Evolutionary conservation across 2,329 filamentous ascomycete genomes (phyloP).

Genomic region (Berkeleyomyces rouxiae): DNA sequence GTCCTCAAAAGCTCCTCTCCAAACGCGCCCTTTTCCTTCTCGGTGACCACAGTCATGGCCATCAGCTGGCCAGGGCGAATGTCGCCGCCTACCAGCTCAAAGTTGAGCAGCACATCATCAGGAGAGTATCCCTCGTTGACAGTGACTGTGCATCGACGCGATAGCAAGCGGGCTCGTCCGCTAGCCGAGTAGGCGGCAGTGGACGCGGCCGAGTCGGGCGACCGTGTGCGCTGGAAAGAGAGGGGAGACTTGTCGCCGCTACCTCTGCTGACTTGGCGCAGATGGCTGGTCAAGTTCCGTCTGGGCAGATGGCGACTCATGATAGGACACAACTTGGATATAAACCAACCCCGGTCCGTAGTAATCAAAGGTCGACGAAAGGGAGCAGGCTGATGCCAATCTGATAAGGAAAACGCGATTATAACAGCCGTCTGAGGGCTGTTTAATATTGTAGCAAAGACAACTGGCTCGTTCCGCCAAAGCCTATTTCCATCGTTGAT

Average conservation of each 20-base stretch:
- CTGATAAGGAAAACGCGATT: not conserved
- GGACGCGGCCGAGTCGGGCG: constrained; percentile 13
- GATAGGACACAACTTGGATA: constrained; percentile 4
- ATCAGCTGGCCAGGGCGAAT: constrained; percentile 53
- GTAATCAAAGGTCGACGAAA: not conserved
- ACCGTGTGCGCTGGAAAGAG: constrained; percentile 37
- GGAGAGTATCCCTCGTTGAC: constrained; percentile 59
- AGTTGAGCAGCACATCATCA: constrained; percentile 67
- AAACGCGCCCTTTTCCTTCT: constrained; percentile 24
- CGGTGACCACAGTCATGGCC: constrained; percentile 48
- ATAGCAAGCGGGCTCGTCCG: constrained; percentile 16
- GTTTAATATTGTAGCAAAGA: not conserved
- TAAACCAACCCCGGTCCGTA: constrained; percentile 27
- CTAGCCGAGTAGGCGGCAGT: constrained; percentile 8
- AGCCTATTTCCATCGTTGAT: not conserved
- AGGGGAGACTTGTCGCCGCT: constrained; percentile 30
- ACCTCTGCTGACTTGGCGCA: constrained; percentile 34
- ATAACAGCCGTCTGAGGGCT: not conserved
- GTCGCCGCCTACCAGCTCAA: constrained; percentile 48
- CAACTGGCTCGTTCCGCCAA: not conserved
- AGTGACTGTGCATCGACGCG: constrained; percentile 36
- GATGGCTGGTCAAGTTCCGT: constrained; percentile 26
- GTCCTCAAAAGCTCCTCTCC: not conserved
- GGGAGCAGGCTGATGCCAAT: not conserved
- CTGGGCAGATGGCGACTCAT: constrained; percentile 28